A percentile compares a stretch with the other conserved stretches of the same genome.
These are phyloP conservation scores for Ceratobasidium sp. DNA, from an alignment of 1,284 basidiomycete genomes.

Conservation along the genomic window DNA sequence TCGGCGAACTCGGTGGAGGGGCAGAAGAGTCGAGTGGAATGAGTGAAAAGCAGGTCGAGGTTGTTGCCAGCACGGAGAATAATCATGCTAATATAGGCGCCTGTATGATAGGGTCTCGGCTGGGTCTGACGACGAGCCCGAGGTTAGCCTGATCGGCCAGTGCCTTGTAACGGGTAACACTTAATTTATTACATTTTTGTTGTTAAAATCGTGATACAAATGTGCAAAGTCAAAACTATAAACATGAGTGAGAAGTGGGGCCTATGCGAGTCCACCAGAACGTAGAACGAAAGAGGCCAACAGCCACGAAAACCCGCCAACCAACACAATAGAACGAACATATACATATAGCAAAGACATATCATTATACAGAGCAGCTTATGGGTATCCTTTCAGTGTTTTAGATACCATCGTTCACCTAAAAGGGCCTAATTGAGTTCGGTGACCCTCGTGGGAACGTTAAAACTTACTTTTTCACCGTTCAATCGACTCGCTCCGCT, in stretches of 20 bases:
- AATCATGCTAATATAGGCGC: too few relatives aligned
- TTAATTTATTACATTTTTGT: constrained; percentile 13
- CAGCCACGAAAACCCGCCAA: neutral
- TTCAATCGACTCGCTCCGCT: constrained; percentile 39
- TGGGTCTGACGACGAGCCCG: neutral
- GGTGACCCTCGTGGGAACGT: neutral
- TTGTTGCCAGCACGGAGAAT: too few relatives aligned
- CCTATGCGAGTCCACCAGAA: constrained; percentile 28
- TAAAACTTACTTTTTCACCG: constrained; percentile 28
- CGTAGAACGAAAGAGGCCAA: constrained; percentile 5
- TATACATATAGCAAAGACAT: constrained; percentile 27
- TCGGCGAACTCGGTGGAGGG: too few relatives aligned
- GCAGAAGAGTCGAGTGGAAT: too few relatives aligned
- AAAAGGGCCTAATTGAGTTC: neutral
- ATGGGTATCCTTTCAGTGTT: constrained; percentile 35
- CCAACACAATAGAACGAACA: constrained; percentile 24
- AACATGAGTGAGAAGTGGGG: constrained; percentile 15
- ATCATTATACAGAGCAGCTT: constrained; percentile 1
- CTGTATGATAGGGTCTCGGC: too few relatives aligned
- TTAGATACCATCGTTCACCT: constrained; percentile 12
- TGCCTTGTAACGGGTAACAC: constrained; percentile 19
- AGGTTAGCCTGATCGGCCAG: neutral
- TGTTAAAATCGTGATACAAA: constrained; percentile 1
- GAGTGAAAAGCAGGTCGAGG: too few relatives aligned
- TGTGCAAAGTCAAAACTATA: constrained; percentile 2